Evolutionary conservation across 2,329 filamentous ascomycete genomes (phyloP).

Genomic region (Biscogniauxia mediterranea): DNA sequence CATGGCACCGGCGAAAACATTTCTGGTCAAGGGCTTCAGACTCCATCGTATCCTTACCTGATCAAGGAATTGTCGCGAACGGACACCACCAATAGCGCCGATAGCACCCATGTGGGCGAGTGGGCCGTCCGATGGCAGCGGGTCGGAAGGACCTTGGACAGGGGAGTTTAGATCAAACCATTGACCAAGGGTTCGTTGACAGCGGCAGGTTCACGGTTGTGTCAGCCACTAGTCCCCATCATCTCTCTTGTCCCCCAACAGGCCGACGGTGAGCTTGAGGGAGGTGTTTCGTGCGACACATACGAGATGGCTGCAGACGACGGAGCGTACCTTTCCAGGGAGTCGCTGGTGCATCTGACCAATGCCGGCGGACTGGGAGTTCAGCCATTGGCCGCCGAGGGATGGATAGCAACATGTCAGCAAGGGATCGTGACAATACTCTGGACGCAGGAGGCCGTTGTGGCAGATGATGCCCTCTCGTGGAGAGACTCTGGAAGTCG

Average conservation of each 20-base stretch:
- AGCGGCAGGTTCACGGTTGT: constrained; percentile 12
- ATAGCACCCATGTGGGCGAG: constrained; percentile 14
- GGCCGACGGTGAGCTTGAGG: background rate
- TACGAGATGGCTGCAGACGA: constrained; percentile 22
- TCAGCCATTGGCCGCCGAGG: constrained; percentile 19
- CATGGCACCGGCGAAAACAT: constrained; percentile 16
- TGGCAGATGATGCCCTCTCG: constrained; percentile 12
- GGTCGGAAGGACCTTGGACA: constrained; percentile 24
- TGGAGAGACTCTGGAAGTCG: constrained; percentile 5
- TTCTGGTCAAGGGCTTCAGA: constrained; percentile 9
- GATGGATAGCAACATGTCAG: constrained; percentile 23
- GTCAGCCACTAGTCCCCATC: constrained; percentile 3
- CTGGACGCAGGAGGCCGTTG: constrained; percentile 17
- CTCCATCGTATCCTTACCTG: constrained; percentile 22
- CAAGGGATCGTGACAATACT: constrained; percentile 14
- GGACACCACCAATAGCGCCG: constrained; percentile 15
- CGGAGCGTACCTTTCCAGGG: constrained; percentile 21
- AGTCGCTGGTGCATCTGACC: constrained; percentile 19
- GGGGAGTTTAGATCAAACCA: constrained; percentile 22
- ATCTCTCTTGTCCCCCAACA: background rate
- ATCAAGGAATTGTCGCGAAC: constrained; percentile 33
- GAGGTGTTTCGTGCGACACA: background rate
- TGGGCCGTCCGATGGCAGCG: constrained; percentile 22
- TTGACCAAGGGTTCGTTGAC: constrained; percentile 20
- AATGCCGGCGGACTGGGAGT: constrained; percentile 13